Evolutionary conservation across 1,139 yeast species (phyloP), one percentile per base, ranked within the genome.

Genomic region (Meyerozyma sp.): DNA sequence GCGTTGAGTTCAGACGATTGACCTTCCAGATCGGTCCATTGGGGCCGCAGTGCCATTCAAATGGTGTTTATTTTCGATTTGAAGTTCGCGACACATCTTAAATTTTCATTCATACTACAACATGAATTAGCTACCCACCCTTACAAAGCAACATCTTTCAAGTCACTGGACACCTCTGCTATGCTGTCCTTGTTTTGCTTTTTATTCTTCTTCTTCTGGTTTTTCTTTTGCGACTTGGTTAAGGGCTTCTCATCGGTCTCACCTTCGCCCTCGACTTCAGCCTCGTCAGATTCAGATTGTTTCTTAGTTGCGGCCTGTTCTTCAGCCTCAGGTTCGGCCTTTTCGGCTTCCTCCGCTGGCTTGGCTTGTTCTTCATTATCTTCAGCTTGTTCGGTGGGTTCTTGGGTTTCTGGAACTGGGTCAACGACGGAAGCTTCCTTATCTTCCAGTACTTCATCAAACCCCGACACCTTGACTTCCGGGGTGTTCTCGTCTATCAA

Each of bases 401-500:
- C 23, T 21, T 21, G 23, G 23, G 23, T 21, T 21, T 21, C 23
- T 21, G 23, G 23, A 21, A 27, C 44, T 23, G 16, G 16, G 18
- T 13, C 36, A 10, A n/a, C 36, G 7, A 10, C 16, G 18, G 35
- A 32, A 21, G 23, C 8, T 21, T 21, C 23, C 5, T 21, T 21
- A 8, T 5, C 8, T 21, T 21, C 23, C 23, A 21, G 23, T 21
- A 21, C 5, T 21, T 34, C 37, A 34, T 34, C 37, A 18, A 21
- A 13, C 5, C 11, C 21, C 10, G 35, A 9, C 6, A 14, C 13
- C 18, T 36, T 40, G 21, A 29, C 20, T 36, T 39, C 45, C 18
- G 45, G 47, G 18, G 39, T 42, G 39, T 36, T 41, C 27, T 36
- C 68, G 45, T 66, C 77, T 45, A 71, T 72, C 45, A 72, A 63